Base-by-base conservation (phyloP, 2,329 filamentous ascomycete genomes). In the Hypoxylon sp. region DNA sequence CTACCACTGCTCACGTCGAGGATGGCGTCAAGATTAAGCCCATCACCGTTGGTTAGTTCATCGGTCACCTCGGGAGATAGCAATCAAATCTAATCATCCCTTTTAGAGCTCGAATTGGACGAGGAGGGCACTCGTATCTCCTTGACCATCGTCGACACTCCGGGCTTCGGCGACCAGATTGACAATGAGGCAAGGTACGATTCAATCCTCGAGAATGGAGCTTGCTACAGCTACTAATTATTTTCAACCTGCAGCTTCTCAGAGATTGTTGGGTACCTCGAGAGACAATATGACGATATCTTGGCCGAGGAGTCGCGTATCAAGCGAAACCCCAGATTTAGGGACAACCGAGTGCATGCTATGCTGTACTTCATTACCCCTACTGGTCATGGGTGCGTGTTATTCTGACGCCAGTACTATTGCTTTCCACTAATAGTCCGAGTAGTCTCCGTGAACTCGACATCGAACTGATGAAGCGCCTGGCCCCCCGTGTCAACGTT, bases 241-340 rank as follows among this genome's bases (percentile, higher is more conserved):
- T 40, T 40, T 50, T 17, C 17, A 11, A 42, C 44, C 22, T 17
- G 56, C 74, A 97, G 94, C 85, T 99, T 99, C 82, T 92, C 92
- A 77, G 96, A 98, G 84, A 99, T 99, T 78, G 95, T 97, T 76
- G 95, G 95, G 76, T 98, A 97, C 85, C 93, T 99, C 78, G 96
- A 99, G 88, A 91, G 95, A 85, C 95, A 99, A 90, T 98, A 98
- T 84, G 96, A 99, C 84, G 95, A 98, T 82, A 98, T 99, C 87
- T 89, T 99, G 77, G 95, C 96, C 71, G 95, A 98, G 86, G 96
- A 99, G 86, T 98, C 96, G 78, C 94, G 96, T 87, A 99, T 99
- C 88, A 99, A 99, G 93, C 96, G 96, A 94, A 99, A 99, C 87
- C 96, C 96, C 77, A 91, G 96, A 79, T 99, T 99, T 92, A 92